Percentiles rank a stretch among this genome's conserved stretches.
Evolutionary conservation across 192 early-diverging fungal genomes (phyloP).

Genomic region (Gaertneriomyces semiglobifer): DNA sequence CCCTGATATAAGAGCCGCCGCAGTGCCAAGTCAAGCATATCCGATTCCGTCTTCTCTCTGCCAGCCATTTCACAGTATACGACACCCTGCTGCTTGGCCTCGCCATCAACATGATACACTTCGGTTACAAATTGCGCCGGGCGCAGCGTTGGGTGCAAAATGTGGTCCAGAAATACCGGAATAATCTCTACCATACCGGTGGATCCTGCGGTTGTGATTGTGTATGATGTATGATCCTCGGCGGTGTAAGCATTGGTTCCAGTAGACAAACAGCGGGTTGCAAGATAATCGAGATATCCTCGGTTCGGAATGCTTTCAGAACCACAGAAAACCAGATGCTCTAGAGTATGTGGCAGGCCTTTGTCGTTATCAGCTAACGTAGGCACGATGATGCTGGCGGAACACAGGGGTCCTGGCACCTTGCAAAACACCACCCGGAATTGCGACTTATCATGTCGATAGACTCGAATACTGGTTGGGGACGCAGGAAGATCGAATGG

Average conservation of each 20-base stretch:
- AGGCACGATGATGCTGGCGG: constrained; percentile 69
- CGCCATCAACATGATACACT: constrained; percentile 73
- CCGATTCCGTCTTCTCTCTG: constrained; percentile 66
- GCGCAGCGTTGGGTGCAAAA: constrained; percentile 68
- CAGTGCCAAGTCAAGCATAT: constrained; percentile 58
- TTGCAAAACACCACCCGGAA: constrained; percentile 57
- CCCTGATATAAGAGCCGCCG: constrained; percentile 47
- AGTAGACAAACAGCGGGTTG: constrained; percentile 66
- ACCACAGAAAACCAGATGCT: constrained; percentile 81
- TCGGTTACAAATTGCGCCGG: constrained; percentile 71
- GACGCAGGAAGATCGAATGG: constrained; percentile 18
- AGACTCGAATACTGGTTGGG: constrained; percentile 14
- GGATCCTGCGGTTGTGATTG: constrained; percentile 59
- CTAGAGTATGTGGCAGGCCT: constrained; percentile 82
- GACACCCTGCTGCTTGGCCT: constrained; percentile 72
- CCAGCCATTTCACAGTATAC: constrained; percentile 74
- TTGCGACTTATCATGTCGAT: constrained; percentile 25
- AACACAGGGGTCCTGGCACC: constrained; percentile 63
- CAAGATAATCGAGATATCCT: constrained; percentile 71
- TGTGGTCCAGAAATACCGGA: constrained; percentile 78
- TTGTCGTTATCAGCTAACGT: constrained; percentile 61
- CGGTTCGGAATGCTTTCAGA: constrained; percentile 62
- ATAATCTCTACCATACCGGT: constrained; percentile 70
- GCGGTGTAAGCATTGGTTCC: constrained; percentile 71
- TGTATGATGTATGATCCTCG: constrained; percentile 71